Evolutionary conservation across 768 basidiomycete species (phyloP).

Genomic region (Phylloporus rhodoxanthus): DNA sequence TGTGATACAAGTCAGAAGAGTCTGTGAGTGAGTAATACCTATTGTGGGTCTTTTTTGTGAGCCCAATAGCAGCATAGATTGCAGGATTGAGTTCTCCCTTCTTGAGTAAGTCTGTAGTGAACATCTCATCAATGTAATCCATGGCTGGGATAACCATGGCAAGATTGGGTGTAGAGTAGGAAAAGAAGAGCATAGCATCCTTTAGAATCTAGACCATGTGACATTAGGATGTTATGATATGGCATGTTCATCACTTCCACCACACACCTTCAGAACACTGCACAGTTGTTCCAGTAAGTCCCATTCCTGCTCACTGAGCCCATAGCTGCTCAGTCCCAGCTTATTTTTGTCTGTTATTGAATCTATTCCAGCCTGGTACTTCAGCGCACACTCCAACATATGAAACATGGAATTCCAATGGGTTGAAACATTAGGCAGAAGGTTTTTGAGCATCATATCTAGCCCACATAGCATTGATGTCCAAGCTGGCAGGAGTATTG

Average conservation of each 20-base stretch:
- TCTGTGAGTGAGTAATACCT: background rate
- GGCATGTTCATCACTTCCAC: background rate
- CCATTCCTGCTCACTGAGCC: constrained; percentile 32
- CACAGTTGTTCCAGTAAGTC: constrained; percentile 26
- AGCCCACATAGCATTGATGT: background rate
- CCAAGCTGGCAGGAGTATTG: constrained; percentile 22
- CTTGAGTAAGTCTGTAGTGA: background rate
- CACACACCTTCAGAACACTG: background rate
- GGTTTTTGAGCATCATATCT: background rate
- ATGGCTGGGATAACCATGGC: background rate
- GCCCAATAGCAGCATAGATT: background rate
- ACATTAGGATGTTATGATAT: background rate
- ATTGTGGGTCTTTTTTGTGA: background rate
- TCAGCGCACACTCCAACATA: constrained; percentile 17
- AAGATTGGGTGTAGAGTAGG: background rate
- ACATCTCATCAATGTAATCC: background rate
- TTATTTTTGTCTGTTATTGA: constrained; percentile 10
- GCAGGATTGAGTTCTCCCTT: background rate
- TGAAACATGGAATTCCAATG: constrained; percentile 20
- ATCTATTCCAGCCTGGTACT: constrained; percentile 20
- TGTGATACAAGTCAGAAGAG: background rate
- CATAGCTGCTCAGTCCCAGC: constrained; percentile 19
- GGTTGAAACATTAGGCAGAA: constrained; percentile 14
- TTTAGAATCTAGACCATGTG: background rate
- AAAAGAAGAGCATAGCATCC: background rate